Evolutionary conservation across 164 flowering plant species (phyloP).

Genomic region (Umbellularia californica): DNA sequence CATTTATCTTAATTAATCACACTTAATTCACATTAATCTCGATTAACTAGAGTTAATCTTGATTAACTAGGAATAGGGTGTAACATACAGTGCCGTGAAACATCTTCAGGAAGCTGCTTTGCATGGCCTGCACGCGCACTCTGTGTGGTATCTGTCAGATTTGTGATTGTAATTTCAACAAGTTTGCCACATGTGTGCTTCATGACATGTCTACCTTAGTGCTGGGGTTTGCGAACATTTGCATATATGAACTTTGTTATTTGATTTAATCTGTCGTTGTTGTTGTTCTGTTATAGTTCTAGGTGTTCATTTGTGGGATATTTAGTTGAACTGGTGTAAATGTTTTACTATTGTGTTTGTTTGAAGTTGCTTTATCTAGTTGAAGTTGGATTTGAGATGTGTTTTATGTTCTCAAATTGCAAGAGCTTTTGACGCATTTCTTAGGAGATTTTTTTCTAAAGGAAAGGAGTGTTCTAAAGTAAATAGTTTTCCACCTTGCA

Average conservation of each 20-base stretch:
- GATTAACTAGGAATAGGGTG: too few relatives aligned
- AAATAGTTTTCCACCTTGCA: too few relatives aligned
- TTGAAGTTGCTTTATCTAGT: neutral
- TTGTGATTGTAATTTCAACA: neutral
- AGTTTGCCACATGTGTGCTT: neutral
- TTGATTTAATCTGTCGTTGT: neutral
- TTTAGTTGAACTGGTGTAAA: constrained; percentile 2
- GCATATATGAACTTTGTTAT: neutral
- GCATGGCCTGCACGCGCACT: constrained; percentile 26
- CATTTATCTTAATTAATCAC: too few relatives aligned
- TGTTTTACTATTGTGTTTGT: constrained; percentile 2
- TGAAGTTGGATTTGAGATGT: neutral
- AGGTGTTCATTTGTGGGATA: constrained; percentile 1
- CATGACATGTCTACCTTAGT: constrained; percentile 1
- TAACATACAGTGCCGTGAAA: constrained; percentile 56
- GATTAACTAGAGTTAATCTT: too few relatives aligned
- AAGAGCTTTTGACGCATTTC: too few relatives aligned
- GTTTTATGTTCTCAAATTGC: neutral
- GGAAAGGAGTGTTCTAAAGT: too few relatives aligned
- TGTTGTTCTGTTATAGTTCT: neutral
- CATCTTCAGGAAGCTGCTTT: constrained; percentile 42
- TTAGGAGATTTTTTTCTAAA: too few relatives aligned
- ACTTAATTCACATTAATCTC: too few relatives aligned
- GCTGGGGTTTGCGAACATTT: neutral
- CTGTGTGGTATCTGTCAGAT: constrained; percentile 6